Conservation (phyloP, 805 yeast genomes). For the Kluyveromyces starmeri region DNA sequence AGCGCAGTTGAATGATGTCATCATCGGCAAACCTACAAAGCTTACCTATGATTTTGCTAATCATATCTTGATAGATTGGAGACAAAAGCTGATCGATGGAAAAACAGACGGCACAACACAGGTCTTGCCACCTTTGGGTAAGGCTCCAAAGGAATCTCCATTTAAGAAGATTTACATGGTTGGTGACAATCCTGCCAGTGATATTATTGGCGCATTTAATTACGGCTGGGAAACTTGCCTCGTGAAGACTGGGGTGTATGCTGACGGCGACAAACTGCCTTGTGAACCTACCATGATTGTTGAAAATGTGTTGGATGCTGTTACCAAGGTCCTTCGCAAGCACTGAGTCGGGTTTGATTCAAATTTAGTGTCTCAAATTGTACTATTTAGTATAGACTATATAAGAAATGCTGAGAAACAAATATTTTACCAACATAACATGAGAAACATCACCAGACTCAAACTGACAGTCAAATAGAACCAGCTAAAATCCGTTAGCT, state of each 20-base stretch:
- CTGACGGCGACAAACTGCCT: slow-evolving; percentile 39
- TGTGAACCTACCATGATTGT: slow-evolving; percentile 42
- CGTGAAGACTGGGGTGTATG: slow-evolving; percentile 82
- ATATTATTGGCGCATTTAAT: slow-evolving; percentile 78
- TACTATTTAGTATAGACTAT: too few relatives aligned
- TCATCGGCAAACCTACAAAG: slow-evolving; percentile 75
- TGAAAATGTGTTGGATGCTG: slow-evolving; percentile 46
- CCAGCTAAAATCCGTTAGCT: too few relatives aligned
- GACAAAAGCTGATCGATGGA: slow-evolving; percentile 28
- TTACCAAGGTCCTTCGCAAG: too few relatives aligned
- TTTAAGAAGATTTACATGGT: slow-evolving; percentile 77
- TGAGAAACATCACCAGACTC: too few relatives aligned
- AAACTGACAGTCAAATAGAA: too few relatives aligned
- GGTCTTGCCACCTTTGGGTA: slow-evolving; percentile 38
- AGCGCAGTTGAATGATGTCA: slow-evolving; percentile 39
- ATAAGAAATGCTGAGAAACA: too few relatives aligned
- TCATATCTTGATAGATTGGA: slow-evolving; percentile 50
- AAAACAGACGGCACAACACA: slow-evolving; percentile 15
- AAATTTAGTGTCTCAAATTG: too few relatives aligned
- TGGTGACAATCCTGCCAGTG: slow-evolving; percentile 94
- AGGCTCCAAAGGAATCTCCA: slow-evolving; percentile 34
- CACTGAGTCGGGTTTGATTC: too few relatives aligned
- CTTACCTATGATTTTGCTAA: slow-evolving; percentile 80
- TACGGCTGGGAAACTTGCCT: slow-evolving; percentile 86
- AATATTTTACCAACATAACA: too few relatives aligned